phyloP scores from a whole-genome alignment of 148 eudicot genomes.

The Vaccinium macrocarpon region DNA sequence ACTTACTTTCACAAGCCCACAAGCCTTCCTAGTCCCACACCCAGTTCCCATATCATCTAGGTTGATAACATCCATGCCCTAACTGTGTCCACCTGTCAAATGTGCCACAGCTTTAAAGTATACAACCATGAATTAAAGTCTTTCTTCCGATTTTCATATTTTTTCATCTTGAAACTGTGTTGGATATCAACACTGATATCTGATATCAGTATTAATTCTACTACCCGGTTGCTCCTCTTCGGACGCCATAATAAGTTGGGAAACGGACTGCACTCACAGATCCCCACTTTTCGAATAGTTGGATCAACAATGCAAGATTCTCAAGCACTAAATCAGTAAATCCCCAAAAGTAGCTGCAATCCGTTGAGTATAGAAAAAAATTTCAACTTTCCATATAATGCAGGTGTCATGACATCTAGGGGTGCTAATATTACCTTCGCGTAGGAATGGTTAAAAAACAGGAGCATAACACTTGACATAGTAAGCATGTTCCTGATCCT shows the following conservation, averaged over 20 bases:
- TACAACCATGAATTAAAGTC: neutral
- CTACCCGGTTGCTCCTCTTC: neutral
- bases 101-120: neutral
- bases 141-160: neutral
- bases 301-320: neutral
- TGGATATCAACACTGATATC: neutral
- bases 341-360: neutral
- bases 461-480: neutral
- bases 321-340: constrained; percentile 4
- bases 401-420: neutral
- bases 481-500: neutral
- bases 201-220: neutral
- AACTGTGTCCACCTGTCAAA: neutral
- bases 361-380: neutral
- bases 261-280: neutral
- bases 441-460: neutral
- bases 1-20: neutral
- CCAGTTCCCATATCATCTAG: neutral
- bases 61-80: neutral
- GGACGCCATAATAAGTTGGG: neutral
- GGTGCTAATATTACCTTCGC: neutral
- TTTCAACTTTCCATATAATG: neutral
- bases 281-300: neutral
- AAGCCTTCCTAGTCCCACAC: neutral
- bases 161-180: neutral